Percentiles rank a stretch among this genome's conserved stretches.
These are phyloP conservation scores for Monascus ruber DNA, from an alignment of 2,329 filamentous ascomycete genomes.

Conservation along the genomic window DNA sequence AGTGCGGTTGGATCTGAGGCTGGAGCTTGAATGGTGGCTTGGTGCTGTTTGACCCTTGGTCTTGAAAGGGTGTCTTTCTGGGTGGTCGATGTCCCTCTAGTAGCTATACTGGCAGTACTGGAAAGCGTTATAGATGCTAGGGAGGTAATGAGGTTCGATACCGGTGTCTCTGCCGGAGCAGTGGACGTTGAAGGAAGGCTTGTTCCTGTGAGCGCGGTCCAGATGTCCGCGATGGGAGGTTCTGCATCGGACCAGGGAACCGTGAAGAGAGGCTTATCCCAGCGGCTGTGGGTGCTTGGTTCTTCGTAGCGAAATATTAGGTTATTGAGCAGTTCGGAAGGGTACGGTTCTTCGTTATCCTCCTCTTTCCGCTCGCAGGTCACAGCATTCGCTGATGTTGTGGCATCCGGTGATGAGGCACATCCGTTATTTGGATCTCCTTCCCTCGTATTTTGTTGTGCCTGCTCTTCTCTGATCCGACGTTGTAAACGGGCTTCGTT, in stretches of 20 bases:
- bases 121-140: constrained; percentile 12
- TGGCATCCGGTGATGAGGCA: neutral
- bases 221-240: constrained; percentile 49
- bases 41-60: constrained; percentile 28
- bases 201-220: constrained; percentile 42
- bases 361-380: constrained; percentile 1
- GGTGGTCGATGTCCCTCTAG: constrained; percentile 11
- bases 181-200: constrained; percentile 14
- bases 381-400: constrained; percentile 2
- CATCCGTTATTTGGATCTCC: too few species aligned
- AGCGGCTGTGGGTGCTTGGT: constrained; percentile 53
- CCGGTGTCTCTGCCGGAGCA: constrained; percentile 5
- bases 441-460: neutral
- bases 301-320: constrained; percentile 57
- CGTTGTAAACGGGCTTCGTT: constrained; percentile 32
- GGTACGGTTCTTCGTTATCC: constrained; percentile 33
- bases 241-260: constrained; percentile 45
- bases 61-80: constrained; percentile 9
- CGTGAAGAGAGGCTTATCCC: constrained; percentile 56
- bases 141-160: constrained; percentile 9
- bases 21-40: constrained; percentile 31
- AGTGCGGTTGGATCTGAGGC: constrained; percentile 30
- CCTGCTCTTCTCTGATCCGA: constrained; percentile 4
- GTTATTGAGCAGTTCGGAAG: constrained; percentile 48
- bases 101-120: constrained; percentile 15